Base-by-base conservation (phyloP, 495 filamentous ascomycete genomes). In the Neurospora tetraspora region DNA sequence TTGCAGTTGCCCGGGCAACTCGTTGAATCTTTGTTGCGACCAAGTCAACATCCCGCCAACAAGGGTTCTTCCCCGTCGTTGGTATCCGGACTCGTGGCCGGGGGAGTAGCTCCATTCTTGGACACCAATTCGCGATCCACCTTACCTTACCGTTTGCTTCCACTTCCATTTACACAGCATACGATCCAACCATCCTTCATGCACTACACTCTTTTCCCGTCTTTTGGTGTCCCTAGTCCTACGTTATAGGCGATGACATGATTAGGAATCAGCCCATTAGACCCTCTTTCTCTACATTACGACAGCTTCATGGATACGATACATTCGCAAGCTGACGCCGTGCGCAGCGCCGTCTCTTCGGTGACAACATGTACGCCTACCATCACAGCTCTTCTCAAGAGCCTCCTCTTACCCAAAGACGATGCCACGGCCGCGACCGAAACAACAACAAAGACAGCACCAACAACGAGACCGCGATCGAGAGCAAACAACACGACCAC, bases 331-430 rank as follows among this genome's bases (percentile, higher is more conserved):
- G 82, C 81, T 61, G 87, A 88, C 70, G 81, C 83, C n/a, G 83
- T 89, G 76, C 84, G 86, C 77, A 77, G 78, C 71, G 84, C 87
- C 16, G 82, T 88, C 42, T 71, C 81, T 36, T 86, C 87, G 16
- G 77, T 83, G 53, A 82, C 85, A 74, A 86, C 86, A 76, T 89
- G 88, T 75, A 85, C 85, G 20, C 81, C 86, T 37, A 73, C 82
- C 7, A 88, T 81, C 9, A 81, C 82, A 5, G 82, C 82, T 65
- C 76, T 83, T 16, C 80, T 90, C 61, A 87, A 85, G 74, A 83
- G 82, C 69, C 78, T 88, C 38, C 80, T 90, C 5, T 79, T 86
- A 36, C 72, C 74, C 72, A 77, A 76, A 71, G 78, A 83, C 65
- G 73, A 82, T 42, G 73, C 68, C 45, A 76, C 75, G 8, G 70